Percentiles rank a stretch among this genome's conserved stretches.
Conservation (phyloP, 208 protist species). For the Lotmaria passim region DNA sequence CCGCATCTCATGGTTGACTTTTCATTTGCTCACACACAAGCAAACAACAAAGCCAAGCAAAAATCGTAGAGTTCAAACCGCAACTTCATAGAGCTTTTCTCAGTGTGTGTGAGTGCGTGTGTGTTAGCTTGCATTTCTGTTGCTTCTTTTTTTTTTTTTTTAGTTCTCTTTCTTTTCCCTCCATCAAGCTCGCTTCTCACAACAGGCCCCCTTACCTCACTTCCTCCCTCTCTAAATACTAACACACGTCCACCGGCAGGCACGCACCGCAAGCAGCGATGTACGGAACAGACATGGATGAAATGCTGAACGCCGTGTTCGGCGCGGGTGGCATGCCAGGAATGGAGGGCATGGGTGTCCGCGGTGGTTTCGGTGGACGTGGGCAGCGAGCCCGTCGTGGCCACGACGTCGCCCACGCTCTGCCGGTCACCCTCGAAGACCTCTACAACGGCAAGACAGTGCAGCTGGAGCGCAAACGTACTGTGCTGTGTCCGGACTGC, state of each 20-base stretch:
- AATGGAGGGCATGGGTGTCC: constrained; percentile 11
- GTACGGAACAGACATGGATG: constrained; percentile 58
- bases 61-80: no score
- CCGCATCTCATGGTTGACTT: no score
- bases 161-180: no score
- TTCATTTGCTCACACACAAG: no score
- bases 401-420: constrained; percentile 29
- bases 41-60: no score
- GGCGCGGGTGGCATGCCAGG: constrained; percentile 40
- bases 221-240: neutral
- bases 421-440: constrained; percentile 76
- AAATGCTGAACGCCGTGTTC: constrained; percentile 81
- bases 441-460: constrained; percentile 84
- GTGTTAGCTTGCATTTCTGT: no score
- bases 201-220: neutral
- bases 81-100: no score
- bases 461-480: constrained; percentile 44
- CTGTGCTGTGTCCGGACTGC: constrained; percentile 68
- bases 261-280: constrained; percentile 18
- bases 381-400: constrained; percentile 28
- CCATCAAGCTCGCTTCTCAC: no score
- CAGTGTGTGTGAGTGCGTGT: no score
- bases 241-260: neutral
- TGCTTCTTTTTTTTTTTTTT: no score
- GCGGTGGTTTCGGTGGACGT: constrained; percentile 3